These are phyloP conservation scores for Colletotrichum musae DNA, from an alignment of 2,329 filamentous ascomycete genomes.

Conservation along the genomic window DNA sequence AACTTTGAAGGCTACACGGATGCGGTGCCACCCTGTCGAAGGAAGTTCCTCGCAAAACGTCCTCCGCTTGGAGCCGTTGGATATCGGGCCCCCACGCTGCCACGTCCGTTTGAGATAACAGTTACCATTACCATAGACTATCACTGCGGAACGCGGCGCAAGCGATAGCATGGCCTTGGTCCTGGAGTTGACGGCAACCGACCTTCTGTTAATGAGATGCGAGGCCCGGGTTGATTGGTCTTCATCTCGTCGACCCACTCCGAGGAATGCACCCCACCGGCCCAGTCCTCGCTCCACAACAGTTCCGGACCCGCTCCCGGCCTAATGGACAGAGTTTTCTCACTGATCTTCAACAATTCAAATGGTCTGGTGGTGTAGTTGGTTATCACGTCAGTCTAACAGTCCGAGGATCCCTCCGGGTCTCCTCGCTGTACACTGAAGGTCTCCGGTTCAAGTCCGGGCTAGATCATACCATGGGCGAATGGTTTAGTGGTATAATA, in stretches of 20 bases:
- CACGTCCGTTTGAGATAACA: conserved; percentile 3
- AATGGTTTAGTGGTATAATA: conserved; percentile 42
- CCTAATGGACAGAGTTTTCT: background rate
- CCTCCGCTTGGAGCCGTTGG: background rate
- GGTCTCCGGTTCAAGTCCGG: conserved; percentile 42
- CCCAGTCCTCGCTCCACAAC: background rate
- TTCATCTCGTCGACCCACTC: conserved; percentile 25
- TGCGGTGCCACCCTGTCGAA: conserved; percentile 4
- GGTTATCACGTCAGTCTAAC: conserved; percentile 66
- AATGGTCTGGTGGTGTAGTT: conserved; percentile 52
- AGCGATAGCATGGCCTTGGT: conserved; percentile 16
- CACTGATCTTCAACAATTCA: accelerated
- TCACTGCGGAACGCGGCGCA: conserved; percentile 7
- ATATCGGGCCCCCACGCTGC: conserved; percentile 4
- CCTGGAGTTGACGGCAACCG: conserved; percentile 5
- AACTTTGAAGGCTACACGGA: conserved; percentile 1
- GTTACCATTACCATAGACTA: background rate
- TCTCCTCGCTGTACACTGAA: conserved; percentile 30
- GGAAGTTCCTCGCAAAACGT: conserved; percentile 7
- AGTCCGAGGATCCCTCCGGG: conserved; percentile 14
- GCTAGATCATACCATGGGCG: conserved; percentile 32
- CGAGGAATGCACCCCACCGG: conserved; percentile 18
- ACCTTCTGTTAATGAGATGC: conserved; percentile 19
- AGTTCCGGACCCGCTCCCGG: background rate
- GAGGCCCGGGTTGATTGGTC: conserved; percentile 22